A percentile compares a stretch with the other conserved stretches of the same genome.
Evolutionary conservation across 1,284 basidiomycete species (phyloP).

Genomic region (Fistulina hepatica): DNA sequence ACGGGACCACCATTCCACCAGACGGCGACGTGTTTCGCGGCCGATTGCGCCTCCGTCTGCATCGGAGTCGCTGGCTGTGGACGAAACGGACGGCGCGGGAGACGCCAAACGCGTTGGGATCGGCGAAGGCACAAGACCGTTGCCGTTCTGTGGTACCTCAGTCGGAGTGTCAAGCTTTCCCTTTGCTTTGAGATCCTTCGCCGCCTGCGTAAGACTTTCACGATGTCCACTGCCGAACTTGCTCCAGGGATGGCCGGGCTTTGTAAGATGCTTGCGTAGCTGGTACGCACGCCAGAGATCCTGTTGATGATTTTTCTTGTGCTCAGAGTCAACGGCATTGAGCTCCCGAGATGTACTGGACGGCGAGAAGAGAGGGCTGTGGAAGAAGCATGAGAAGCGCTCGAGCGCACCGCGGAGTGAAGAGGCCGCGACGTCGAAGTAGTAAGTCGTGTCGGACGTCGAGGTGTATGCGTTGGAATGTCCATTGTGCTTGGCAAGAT

Average conservation of each 20-base stretch:
- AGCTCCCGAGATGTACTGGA: slow-evolving; percentile 92
- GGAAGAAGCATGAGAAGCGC: slow-evolving; percentile 92
- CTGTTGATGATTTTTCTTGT: slow-evolving; percentile 96
- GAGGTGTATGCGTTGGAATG: slow-evolving; percentile 91
- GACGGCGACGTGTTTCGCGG: slow-evolving; percentile 79
- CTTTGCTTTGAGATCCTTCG: slow-evolving; percentile 41
- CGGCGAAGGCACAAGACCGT: slow-evolving; percentile 33
- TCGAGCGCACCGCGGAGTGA: slow-evolving; percentile 79
- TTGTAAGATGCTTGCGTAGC: slow-evolving; percentile 83
- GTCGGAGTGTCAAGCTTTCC: slow-evolving; percentile 26
- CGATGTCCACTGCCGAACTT: slow-evolving; percentile 95
- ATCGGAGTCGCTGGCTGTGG: slow-evolving; percentile 45
- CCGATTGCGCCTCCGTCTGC: slow-evolving; percentile 70
- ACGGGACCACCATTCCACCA: slow-evolving; percentile 91
- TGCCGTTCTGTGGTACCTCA: slow-evolving; percentile 17
- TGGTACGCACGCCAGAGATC: slow-evolving; percentile 97
- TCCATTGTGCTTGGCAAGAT: slow-evolving; percentile 85
- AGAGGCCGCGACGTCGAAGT: slow-evolving; percentile 85
- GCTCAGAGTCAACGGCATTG: slow-evolving; percentile 95
- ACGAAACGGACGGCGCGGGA: slow-evolving; percentile 47
- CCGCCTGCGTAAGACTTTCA: slow-evolving; percentile 70
- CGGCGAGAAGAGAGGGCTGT: slow-evolving; percentile 82
- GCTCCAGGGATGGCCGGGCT: slow-evolving; percentile 75
- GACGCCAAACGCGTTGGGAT: slow-evolving; percentile 47
- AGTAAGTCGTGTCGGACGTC: slow-evolving; percentile 90